Percentiles rank a stretch among this genome's conserved stretches.
Conservation (phyloP, 805 yeast species). For the Torulaspora gathmanii region DNA sequence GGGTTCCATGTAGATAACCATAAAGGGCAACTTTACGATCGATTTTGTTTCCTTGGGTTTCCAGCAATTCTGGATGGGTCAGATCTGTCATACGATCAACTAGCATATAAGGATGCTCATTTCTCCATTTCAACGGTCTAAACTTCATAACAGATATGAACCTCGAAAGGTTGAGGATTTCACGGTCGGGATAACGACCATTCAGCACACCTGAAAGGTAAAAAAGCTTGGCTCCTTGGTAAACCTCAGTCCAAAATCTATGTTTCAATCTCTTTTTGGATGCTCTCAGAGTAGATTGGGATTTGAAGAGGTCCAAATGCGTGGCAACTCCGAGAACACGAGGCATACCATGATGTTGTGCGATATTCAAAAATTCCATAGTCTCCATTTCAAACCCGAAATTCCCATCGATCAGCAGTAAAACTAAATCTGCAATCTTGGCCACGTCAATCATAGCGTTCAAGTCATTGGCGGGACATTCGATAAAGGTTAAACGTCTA, state of each 20-base stretch:
- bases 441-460: conserved; percentile 96
- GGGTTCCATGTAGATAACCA: conserved; percentile 94
- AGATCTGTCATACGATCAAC: conserved; percentile 91
- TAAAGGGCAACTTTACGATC: conserved; percentile 89
- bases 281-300: conserved; percentile 81
- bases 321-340: conserved; percentile 92
- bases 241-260: conserved; percentile 98
- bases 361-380: conserved; percentile 93
- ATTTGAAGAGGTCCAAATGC: conserved; percentile 89
- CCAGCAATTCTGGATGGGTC: conserved; percentile 84
- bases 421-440: conserved; percentile 87
- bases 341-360: conserved; percentile 99
- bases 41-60: conserved; percentile 63
- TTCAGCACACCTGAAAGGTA: conserved; percentile 92
- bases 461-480: conserved; percentile 79
- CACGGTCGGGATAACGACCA: conserved; percentile 97
- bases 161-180: conserved; percentile 82
- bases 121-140: conserved; percentile 98
- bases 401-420: conserved; percentile 89
- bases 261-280: conserved; percentile 88
- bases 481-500: conserved; percentile 86
- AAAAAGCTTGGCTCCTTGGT: conserved; percentile 94
- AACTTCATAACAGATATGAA: conserved; percentile 97
- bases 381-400: conserved; percentile 99
- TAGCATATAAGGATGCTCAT: conserved; percentile 91